Base-by-base conservation (phyloP, 495 filamentous ascomycete species). In the Podospora appendiculata region DNA sequence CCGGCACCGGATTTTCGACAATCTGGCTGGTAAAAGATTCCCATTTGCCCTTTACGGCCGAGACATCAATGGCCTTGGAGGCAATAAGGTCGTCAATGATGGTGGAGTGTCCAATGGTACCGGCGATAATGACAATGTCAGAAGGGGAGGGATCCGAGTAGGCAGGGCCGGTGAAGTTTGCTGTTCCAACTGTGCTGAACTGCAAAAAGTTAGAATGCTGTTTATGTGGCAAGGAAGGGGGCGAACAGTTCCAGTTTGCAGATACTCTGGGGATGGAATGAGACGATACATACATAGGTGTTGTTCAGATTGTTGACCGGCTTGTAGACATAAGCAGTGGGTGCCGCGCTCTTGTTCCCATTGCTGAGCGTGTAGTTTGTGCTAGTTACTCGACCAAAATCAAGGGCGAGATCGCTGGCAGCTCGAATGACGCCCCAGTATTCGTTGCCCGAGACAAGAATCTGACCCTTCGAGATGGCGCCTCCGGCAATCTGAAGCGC, bases 311-410 rank as follows among this genome's bases (percentile, higher is more conserved):
- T 73, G 16, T 74, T 69, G 18, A 68, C 67, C 3, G 74, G 72
- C 6, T 54, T 58, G 52, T 76, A 79, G 19, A 52, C 59, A 38
- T 79, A 79, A 13, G 40, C 32, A 8, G 67, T 69, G 9, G 70
- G 58, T 14, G 41, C n/a, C 14, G 71, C 60, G 35, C 58, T 58
- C 25, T 59, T 68, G 41, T 73, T 65, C 54, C 76, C 75, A 32
- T 73, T 75, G 52, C 73, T 73, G 38, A 83, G 60, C 13, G 75
- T 78, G 52, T 84, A 75, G 58, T 83, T 81, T 36, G 68, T 72
- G 17, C 82, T 82, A 9, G 83, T 86, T 4, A 87, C 84, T 13
- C 79, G 76, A 10, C 82, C 80, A 67, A 90, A 87, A 69, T 90
- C 87, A n/a, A 70, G 62, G 1, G 84, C 79, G 2, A 90, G 72